Evolutionary conservation across 805 yeast species (phyloP), one percentile per base, ranked within the genome.

Genomic region (Saccharomycopsis sp.): DNA sequence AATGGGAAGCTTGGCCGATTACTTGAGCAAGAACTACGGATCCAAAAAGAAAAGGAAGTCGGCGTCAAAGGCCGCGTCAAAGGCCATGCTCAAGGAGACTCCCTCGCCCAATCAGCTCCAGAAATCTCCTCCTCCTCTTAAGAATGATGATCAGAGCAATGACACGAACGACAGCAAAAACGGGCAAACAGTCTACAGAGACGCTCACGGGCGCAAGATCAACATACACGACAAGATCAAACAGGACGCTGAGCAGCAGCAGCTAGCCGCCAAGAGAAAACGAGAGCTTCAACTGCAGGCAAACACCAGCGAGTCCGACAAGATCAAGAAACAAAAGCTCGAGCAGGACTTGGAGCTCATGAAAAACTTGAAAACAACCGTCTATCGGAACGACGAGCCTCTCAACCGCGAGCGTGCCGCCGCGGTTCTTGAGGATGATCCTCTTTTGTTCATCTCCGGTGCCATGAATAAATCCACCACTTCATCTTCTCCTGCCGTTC

Each of bases 401-500:
- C 27, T 42, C n/a, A 45, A 45, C 21, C 30, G 32, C 21, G 43
- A 45, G 21, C 22, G 20, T 34, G 27, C 33, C 20, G 18, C 43
- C 7, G 34, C 25, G 22, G 32, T 40, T 5, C 19, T 30, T 25
- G 46, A 30, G 19, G 49, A 45, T 30, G 49, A 45, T 32, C 49
- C 49, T 4, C 25, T 45, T n/a, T 30, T 45, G 3, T 36, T 36
- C 9, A 38, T 43, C 15, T 31, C 44, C 52, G 47, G 38, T 46
- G 52, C 45, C 48, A 54, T 3, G 34, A 34, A 34, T 30, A 4
- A 27, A 38, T 34, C 15, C 17, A 16, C 31, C n/a, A n/a, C n/a
- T n/a, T n/a, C n/a, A n/a, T n/a, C n/a, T n/a, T n/a, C n/a, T n/a
- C n/a, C n/a, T n/a, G n/a, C n/a, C n/a, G n/a, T n/a, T n/a, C n/a